Base-by-base conservation (phyloP, 2,329 filamentous ascomycete genomes). In the Sporothrix brasiliensis region DNA sequence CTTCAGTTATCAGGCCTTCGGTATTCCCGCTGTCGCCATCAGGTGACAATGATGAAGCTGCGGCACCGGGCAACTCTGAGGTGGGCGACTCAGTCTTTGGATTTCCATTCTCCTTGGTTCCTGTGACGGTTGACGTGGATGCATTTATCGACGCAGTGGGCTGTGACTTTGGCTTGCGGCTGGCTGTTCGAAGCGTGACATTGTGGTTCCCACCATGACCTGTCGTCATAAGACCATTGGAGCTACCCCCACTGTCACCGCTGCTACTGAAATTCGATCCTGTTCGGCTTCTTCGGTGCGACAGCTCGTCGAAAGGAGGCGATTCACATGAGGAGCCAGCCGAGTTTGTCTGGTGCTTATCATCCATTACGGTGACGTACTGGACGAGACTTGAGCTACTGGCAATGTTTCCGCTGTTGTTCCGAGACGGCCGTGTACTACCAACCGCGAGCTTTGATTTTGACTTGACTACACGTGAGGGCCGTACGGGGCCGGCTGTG, bases 141-240 rank as follows among this genome's bases (percentile, higher is more conserved):
- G 41, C 30, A 3, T 16, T 19, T 19, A 39, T 44, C 47, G 47
- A 11, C 1, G n/a, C 27, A 53, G 30, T 14, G 30, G 34, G 24
- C 44, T 65, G 14, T 16, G 44, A 58, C 49, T 74, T 74, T 14
- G 73, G 70, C 21, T 74, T 74, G 27, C 73, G 70, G 58, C 69
- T 72, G 4, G 73, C 73, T 0, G 73, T 74, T 6, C 73, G 73
- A 1, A 74, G 73, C 6, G 72, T 73, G n/a, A 73, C 56, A 50
- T 72, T 72, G 56, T 72, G 72, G 56, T 72, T 73, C 60, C 72
- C 71, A 34, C 72, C 72, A 47, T 72, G 70, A 56, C 70, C 72
- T 24, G 70, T 73, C 44, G 58, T 72, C 52, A 58, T 30, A 2
- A 58, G 66, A 4, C 66, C 49, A 27, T 21, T 13, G 49, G 39